Evolutionary conservation across 805 yeast species (phyloP).

Genomic region (Myxozyma geophila): DNA sequence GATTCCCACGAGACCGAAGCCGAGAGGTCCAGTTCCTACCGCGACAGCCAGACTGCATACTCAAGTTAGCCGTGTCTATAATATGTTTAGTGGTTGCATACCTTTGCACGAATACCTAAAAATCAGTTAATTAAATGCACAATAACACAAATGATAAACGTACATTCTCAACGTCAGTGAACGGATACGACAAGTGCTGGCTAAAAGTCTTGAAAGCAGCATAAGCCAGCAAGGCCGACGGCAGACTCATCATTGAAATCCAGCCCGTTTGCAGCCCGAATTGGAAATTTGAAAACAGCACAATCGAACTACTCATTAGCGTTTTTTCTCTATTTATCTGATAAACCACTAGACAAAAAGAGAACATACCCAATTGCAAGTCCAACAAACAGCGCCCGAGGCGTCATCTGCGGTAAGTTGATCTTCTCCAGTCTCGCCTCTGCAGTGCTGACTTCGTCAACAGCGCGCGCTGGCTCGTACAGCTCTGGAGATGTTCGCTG

Average conservation of each 20-base stretch:
- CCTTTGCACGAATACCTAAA: slow-evolving; percentile 39
- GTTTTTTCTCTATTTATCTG: neutral
- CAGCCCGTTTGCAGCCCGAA: slow-evolving; percentile 98
- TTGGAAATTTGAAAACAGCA: slow-evolving; percentile 88
- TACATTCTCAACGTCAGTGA: slow-evolving; percentile 92
- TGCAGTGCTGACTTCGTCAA: neutral
- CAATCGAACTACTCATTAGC: slow-evolving; percentile 55
- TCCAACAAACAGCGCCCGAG: slow-evolving; percentile 76
- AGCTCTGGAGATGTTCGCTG: slow-evolving; percentile 9
- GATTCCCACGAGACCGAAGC: slow-evolving; percentile 93
- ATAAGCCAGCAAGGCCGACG: slow-evolving; percentile 86
- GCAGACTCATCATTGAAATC: slow-evolving; percentile 99
- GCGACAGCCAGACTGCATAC: slow-evolving; percentile 93
- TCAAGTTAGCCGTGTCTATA: slow-evolving; percentile 32
- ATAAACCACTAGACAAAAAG: neutral
- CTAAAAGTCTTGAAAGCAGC: slow-evolving; percentile 72
- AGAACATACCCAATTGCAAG: slow-evolving; percentile 66
- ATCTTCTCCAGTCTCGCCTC: slow-evolving; percentile 41
- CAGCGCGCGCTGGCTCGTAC: slow-evolving; percentile 15
- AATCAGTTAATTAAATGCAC: neutral
- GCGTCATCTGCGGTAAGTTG: slow-evolving; percentile 54
- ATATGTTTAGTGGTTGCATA: neutral
- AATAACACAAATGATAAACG: slow-evolving; percentile 40
- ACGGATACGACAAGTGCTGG: slow-evolving; percentile 45
- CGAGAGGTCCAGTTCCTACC: slow-evolving; percentile 95